phyloP scores from a whole-genome alignment of 345 rosid species.

The Lepidium africanum region DNA sequence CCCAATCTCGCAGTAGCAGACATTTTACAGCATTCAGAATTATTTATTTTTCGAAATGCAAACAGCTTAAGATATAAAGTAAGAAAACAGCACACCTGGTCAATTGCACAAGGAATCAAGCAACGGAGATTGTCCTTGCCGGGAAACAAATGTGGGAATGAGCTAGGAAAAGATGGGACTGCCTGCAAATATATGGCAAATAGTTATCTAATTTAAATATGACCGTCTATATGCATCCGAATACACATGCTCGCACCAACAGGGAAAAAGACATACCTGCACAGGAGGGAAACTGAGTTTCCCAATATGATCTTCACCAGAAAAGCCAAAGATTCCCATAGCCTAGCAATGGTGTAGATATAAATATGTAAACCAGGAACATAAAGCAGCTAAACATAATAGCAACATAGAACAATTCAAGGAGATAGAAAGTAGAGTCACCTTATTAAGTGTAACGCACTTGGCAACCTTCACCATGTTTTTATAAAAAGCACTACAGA shows the following conservation, averaged over 20 bases:
- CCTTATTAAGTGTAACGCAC: constrained; percentile 89
- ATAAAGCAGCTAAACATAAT: not conserved
- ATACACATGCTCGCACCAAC: not conserved
- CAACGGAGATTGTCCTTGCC: constrained; percentile 71
- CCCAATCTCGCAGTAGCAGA: not conserved
- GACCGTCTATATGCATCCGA: not conserved
- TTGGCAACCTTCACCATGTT: constrained; percentile 85
- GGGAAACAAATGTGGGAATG: constrained; percentile 81
- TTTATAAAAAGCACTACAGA: constrained; percentile 71
- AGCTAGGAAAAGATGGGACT: constrained; percentile 88
- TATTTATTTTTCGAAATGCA: not conserved
- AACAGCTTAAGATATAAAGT: not conserved
- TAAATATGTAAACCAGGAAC: not conserved
- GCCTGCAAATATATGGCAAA: constrained; percentile 45
- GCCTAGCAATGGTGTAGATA: constrained; percentile 35
- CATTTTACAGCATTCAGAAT: not conserved
- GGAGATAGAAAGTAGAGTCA: not conserved
- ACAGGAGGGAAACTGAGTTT: constrained; percentile 92
- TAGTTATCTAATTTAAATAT: not conserved
- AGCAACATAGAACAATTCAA: not conserved
- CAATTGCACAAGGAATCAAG: constrained; percentile 94
- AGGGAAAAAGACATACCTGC: constrained; percentile 46
- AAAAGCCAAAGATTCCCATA: constrained; percentile 85
- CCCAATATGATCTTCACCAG: constrained; percentile 92
- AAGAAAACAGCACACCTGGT: constrained; percentile 49